phyloP scores from a whole-genome alignment of 2,329 filamentous ascomycete species.

The Aspergillus tamarii region DNA sequence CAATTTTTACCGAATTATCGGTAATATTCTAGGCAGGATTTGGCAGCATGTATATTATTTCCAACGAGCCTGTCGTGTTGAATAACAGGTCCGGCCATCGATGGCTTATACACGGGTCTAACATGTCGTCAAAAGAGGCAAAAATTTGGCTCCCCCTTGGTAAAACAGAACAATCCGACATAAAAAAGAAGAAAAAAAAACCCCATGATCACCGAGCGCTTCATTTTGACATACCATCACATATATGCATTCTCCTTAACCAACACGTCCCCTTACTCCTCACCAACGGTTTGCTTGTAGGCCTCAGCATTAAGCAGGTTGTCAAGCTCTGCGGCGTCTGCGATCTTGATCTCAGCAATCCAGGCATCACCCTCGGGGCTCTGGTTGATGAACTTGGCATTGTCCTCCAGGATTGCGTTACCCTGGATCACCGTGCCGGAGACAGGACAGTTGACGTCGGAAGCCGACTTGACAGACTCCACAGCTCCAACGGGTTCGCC shows the following conservation, averaged over 20 bases:
- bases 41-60: slow-evolving; percentile 11
- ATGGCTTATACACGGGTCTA: slow-evolving; percentile 22
- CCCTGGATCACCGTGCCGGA: slow-evolving; percentile 73
- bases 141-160: slow-evolving; percentile 9
- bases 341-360: slow-evolving; percentile 85
- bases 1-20: background rate
- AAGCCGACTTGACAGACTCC: slow-evolving; percentile 98
- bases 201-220: slow-evolving; percentile 5
- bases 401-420: slow-evolving; percentile 78
- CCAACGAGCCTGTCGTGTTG: slow-evolving; percentile 24
- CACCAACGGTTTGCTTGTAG: slow-evolving; percentile 73
- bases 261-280: slow-evolving; percentile 38
- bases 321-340: slow-evolving; percentile 71
- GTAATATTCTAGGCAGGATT: background rate
- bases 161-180: slow-evolving; percentile 11
- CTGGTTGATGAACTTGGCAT: slow-evolving; percentile 85
- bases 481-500: slow-evolving; percentile 92
- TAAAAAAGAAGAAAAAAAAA: slow-evolving; percentile 4
- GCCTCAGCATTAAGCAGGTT: slow-evolving; percentile 74
- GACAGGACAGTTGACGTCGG: slow-evolving; percentile 91
- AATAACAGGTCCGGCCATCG: slow-evolving; percentile 22
- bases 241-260: slow-evolving; percentile 3
- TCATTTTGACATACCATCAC: slow-evolving; percentile 8
- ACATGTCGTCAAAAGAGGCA: slow-evolving; percentile 18
- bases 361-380: slow-evolving; percentile 89